Evolutionary conservation across 345 rosid genomes (phyloP).

Genomic region (Linum usitatissimum): DNA sequence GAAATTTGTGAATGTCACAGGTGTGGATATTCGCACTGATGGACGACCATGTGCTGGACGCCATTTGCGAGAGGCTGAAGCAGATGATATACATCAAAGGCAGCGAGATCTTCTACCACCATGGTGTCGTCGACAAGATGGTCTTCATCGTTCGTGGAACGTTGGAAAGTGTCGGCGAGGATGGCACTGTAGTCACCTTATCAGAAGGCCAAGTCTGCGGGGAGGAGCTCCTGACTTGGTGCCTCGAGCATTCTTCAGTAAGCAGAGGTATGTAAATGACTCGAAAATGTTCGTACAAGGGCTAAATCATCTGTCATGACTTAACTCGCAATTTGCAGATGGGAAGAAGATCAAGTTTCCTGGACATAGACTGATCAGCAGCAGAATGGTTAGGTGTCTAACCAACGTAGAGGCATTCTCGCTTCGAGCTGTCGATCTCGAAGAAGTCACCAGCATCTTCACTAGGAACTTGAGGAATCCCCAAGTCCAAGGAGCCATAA

Average conservation of each 20-base stretch:
- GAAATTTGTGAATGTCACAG: constrained; percentile 18
- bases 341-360: constrained; percentile 35
- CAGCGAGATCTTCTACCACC: constrained; percentile 44
- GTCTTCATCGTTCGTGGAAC: constrained; percentile 78
- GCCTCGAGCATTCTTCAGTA: constrained; percentile 66
- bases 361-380: constrained; percentile 40
- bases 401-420: constrained; percentile 84
- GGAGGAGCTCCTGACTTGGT: constrained; percentile 89
- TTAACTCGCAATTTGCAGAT: constrained; percentile 27
- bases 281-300: no score
- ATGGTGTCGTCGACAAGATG: constrained; percentile 68
- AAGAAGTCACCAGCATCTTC: constrained; percentile 69
- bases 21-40: constrained; percentile 60
- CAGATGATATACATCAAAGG: constrained; percentile 59
- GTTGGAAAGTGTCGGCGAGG: constrained; percentile 58
- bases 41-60: constrained; percentile 63
- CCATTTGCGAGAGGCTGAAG: constrained; percentile 59
- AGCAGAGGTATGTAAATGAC: constrained; percentile 29
- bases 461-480: constrained; percentile 51
- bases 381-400: constrained; percentile 49
- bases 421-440: constrained; percentile 61
- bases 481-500: constrained; percentile 77
- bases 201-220: constrained; percentile 73
- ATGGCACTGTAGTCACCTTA: constrained; percentile 30
- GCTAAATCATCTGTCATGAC: no score